These are phyloP conservation scores for Paratinospora sagittata DNA, from an alignment of 164 flowering plant species.

Conservation along the genomic window DNA sequence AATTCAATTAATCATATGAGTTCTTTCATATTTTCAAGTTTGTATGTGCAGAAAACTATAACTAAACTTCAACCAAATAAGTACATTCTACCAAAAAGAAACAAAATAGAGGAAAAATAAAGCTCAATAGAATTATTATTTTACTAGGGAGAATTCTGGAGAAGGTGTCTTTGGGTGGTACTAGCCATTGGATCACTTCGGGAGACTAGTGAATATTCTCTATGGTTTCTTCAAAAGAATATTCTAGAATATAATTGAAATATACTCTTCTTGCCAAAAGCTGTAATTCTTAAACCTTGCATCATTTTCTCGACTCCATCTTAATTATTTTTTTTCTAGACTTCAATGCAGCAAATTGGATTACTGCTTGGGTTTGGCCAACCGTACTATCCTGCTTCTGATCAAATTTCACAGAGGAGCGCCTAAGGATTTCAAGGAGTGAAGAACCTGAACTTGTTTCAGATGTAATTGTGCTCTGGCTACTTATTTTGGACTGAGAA, in stretches of 20 bases:
- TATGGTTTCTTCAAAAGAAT: neutral
- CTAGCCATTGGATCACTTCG: neutral
- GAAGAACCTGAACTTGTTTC: conserved; percentile 36
- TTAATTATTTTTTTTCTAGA: conserved; percentile 40
- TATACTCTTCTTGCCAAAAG: neutral
- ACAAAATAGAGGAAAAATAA: too few relatives aligned
- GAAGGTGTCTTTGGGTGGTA: neutral
- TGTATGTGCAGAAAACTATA: too few relatives aligned
- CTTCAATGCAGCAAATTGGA: conserved; percentile 57
- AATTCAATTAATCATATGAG: too few relatives aligned
- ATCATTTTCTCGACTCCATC: conserved; percentile 33
- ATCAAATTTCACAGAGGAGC: conserved; percentile 39
- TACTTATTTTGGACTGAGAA: conserved; percentile 41
- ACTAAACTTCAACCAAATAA: too few relatives aligned
- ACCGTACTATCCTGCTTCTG: conserved; percentile 12
- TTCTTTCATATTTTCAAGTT: too few relatives aligned
- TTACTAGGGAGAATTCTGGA: neutral
- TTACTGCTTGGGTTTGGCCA: conserved; percentile 37
- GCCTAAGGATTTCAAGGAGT: conserved; percentile 56
- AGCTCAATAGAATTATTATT: too few relatives aligned
- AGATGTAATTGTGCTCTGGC: conserved; percentile 24
- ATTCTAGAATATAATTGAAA: neutral
- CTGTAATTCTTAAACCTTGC: neutral
- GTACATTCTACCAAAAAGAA: too few relatives aligned
- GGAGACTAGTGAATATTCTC: too few relatives aligned